A percentile compares a stretch with the other conserved stretches of the same genome.
These are phyloP conservation scores for Rhodotorula sp. DNA, from an alignment of 1,284 basidiomycete species.

Conservation along the genomic window DNA sequence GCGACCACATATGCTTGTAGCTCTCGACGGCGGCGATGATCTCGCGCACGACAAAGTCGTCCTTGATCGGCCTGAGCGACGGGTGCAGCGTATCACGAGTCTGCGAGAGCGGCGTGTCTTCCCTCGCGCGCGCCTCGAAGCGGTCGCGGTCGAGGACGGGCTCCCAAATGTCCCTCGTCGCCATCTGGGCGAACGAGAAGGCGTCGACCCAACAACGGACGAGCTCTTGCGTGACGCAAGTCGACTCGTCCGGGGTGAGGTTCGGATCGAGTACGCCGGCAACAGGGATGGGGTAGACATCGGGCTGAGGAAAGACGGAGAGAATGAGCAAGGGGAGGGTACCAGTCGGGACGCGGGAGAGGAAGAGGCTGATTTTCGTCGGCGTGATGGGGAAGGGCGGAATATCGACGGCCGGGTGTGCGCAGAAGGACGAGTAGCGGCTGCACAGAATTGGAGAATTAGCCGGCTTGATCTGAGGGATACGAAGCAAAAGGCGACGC, in stretches of 20 bases:
- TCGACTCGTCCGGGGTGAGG: constrained; percentile 13
- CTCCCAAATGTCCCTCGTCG: constrained; percentile 12
- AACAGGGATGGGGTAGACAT: not conserved
- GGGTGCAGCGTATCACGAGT: not conserved
- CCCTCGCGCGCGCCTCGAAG: not conserved
- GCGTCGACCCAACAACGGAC: constrained; percentile 25
- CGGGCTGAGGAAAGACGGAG: not conserved
- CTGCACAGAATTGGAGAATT: not conserved
- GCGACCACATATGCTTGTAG: not conserved
- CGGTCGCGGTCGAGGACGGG: not conserved
- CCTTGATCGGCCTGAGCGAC: not conserved
- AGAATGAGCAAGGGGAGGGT: not conserved
- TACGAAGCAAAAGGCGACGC: not conserved
- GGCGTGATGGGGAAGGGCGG: constrained; percentile 26
- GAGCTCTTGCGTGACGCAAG: constrained; percentile 21
- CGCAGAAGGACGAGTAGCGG: constrained; percentile 26
- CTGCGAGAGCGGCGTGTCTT: too few relatives aligned
- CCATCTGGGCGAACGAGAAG: constrained; percentile 17
- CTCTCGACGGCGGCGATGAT: constrained; percentile 3
- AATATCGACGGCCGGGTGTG: not conserved
- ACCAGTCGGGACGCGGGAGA: constrained; percentile 6
- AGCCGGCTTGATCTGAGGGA: not conserved
- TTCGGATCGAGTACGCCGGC: not conserved
- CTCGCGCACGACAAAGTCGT: constrained; percentile 9
- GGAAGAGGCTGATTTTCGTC: constrained; percentile 19